Conservation (phyloP, 2,329 filamentous ascomycete species). For the Fusarium buxicola region DNA sequence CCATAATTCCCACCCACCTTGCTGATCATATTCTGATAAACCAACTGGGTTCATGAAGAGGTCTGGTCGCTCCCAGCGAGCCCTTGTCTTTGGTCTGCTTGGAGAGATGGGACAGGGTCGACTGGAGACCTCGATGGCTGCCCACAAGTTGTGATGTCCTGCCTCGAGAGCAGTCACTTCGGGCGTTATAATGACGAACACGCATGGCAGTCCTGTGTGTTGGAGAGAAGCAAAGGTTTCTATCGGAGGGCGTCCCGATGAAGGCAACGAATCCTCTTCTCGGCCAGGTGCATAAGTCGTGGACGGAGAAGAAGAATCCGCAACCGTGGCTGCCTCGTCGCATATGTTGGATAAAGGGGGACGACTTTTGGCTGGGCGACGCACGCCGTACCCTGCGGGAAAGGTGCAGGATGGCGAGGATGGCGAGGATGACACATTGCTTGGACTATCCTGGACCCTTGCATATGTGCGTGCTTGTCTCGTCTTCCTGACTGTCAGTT, state of each 20-base stretch:
- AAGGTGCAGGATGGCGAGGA: slow-evolving; percentile 20
- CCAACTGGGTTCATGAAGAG: slow-evolving; percentile 9
- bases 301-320: neutral
- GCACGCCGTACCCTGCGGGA: slow-evolving; percentile 18
- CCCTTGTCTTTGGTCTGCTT: neutral
- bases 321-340: neutral
- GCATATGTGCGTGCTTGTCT: slow-evolving; percentile 18
- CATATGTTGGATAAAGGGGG: slow-evolving; percentile 39
- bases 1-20: slow-evolving; percentile 34
- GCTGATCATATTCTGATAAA: slow-evolving; percentile 25
- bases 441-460: neutral
- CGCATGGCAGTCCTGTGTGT: slow-evolving; percentile 12
- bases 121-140: slow-evolving; percentile 61
- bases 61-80: slow-evolving; percentile 8
- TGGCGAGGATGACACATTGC: neutral
- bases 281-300: neutral
- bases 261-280: neutral
- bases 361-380: slow-evolving; percentile 30
- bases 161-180: slow-evolving; percentile 53
- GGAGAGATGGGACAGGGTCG: slow-evolving; percentile 39
- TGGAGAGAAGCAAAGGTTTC: neutral
- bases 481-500: slow-evolving; percentile 36
- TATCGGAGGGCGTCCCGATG: neutral
- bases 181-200: slow-evolving; percentile 59
- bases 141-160: slow-evolving; percentile 57